These are phyloP conservation scores for Trifolium pratense DNA, from an alignment of 306 rosid genomes.

Conservation along the genomic window DNA sequence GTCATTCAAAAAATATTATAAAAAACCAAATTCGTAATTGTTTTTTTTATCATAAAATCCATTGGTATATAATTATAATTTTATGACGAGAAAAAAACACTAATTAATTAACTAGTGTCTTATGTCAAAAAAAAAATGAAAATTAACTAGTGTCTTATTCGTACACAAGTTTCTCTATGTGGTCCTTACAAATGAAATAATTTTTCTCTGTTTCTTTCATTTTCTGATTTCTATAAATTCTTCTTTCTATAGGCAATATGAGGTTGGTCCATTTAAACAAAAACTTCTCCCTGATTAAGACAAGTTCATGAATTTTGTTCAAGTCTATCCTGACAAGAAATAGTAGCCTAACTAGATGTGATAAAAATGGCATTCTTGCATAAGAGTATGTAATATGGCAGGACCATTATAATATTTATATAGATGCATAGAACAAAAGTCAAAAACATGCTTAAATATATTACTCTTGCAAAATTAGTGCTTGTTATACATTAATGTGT, in stretches of 20 bases:
- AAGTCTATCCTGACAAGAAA: slow-evolving; percentile 14
- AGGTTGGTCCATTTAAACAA: slow-evolving; percentile 3
- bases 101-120: not conserved
- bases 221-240: not conserved
- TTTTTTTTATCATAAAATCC: no score
- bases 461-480: not conserved
- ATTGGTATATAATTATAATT: not conserved
- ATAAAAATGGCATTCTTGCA: slow-evolving; percentile 6
- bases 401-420: not conserved
- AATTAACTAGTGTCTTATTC: not conserved
- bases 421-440: not conserved
- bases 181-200: slow-evolving; percentile 8
- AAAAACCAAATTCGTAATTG: no score
- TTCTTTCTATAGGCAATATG: not conserved
- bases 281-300: not conserved
- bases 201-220: not conserved
- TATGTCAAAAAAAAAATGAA: no score
- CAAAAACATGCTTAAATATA: not conserved
- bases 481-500: not conserved
- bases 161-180: not conserved
- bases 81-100: not conserved
- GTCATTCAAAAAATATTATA: no score
- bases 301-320: not conserved
- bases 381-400: not conserved
- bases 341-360: slow-evolving; percentile 2